Evolutionary conservation across 495 filamentous ascomycete species (phyloP).

Genomic region (Aspergillus avenaceus): DNA sequence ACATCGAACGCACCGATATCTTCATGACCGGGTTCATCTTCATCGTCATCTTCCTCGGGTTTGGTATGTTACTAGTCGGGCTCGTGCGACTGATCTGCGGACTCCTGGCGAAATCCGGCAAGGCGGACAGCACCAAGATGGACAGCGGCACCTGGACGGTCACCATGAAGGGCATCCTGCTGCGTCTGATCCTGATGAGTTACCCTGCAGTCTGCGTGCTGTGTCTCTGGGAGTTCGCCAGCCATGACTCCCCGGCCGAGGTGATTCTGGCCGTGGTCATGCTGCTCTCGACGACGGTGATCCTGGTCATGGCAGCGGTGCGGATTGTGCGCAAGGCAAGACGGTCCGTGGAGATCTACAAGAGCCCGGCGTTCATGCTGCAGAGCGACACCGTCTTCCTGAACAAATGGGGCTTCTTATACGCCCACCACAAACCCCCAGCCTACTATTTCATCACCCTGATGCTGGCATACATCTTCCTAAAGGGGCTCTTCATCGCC

Average conservation of each 20-base stretch:
- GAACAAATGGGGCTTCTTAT: slow-evolving; percentile 98
- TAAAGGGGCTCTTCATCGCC: slow-evolving; percentile 88
- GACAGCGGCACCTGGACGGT: slow-evolving; percentile 84
- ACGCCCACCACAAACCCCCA: slow-evolving; percentile 91
- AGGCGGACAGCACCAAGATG: slow-evolving; percentile 56
- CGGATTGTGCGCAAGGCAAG: slow-evolving; percentile 84
- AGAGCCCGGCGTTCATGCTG: slow-evolving; percentile 94
- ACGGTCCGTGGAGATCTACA: slow-evolving; percentile 82
- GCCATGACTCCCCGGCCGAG: slow-evolving; percentile 79
- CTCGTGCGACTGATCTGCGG: slow-evolving; percentile 77
- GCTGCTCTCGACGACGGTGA: slow-evolving; percentile 70
- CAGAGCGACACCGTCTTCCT: slow-evolving; percentile 85
- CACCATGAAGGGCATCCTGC: slow-evolving; percentile 85
- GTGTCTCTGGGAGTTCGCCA: slow-evolving; percentile 91
- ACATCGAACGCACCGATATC: slow-evolving; percentile 85
- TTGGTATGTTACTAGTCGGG: slow-evolving; percentile 66
- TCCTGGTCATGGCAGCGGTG: slow-evolving; percentile 77
- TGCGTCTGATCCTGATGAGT: slow-evolving; percentile 82
- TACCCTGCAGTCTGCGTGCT: slow-evolving; percentile 88
- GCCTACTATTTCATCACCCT: slow-evolving; percentile 94
- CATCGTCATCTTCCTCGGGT: slow-evolving; percentile 74
- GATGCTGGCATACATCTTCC: slow-evolving; percentile 68
- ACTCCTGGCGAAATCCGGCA: slow-evolving; percentile 58
- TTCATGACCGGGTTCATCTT: slow-evolving; percentile 89
- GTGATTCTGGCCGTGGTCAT: slow-evolving; percentile 85